Evolutionary conservation across 1,284 basidiomycete genomes (phyloP), one percentile per base, ranked within the genome.

Genomic region (Boletellus deceptivus): DNA sequence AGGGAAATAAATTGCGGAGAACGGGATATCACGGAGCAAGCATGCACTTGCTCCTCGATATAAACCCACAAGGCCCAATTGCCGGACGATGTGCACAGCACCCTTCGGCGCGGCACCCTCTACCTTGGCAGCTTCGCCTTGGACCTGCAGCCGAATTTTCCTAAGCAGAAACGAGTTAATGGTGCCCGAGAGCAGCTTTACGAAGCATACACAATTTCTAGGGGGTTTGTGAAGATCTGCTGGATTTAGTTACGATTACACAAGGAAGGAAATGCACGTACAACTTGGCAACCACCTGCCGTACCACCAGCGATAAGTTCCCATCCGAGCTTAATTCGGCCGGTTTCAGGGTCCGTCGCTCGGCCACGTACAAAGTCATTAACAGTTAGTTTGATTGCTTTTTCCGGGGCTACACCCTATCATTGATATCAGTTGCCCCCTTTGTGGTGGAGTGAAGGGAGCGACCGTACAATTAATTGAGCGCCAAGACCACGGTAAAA

Each of bases 401-500:
- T 99, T 72, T 99, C 96, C 13, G 96, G 96, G 13, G 96, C 97
- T 38, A 99, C 96, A 64, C 96, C 96, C 91, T 93, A 67, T 38
- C 34, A 33, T 54, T 46, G 16, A 54, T 43, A 11, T 58, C 18
- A 58, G 51, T 31, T 34, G 22, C 43, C 43, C 51, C 24, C 29
- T 18, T 46, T 34, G 41, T 16, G 14, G 24, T 3, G 27, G 22
- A 46, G 47, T 36, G 16, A 22, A 47, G 48, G 33, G 16, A 27
- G 25, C 20, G 9, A 34, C 71, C 87, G 54, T 62, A 91, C 91
- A 59, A 99, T 81, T 49, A 99, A 80, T 67, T 99, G 96, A 36
- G 96, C 96, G 7, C 93, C 87, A 46, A 99, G 82, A 50, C 96
- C 96, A 37, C 95, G 88, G 73, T 99, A 99, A 74, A 99, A 99